Base-by-base conservation (phyloP, 2,329 filamentous ascomycete species). In the Ophiostoma quercus region DNA sequence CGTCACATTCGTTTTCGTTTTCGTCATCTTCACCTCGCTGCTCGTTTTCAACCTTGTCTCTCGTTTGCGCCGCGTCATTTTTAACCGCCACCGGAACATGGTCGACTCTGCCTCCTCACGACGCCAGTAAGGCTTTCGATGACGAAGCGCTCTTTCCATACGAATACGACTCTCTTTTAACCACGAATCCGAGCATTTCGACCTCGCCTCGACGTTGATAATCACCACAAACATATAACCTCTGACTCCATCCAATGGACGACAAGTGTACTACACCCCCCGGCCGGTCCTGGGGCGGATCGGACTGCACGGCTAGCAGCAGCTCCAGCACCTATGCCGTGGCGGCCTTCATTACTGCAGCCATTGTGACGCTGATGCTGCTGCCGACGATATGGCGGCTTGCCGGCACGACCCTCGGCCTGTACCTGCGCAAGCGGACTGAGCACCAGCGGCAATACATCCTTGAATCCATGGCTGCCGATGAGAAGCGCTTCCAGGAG, bases 341-440 rank as follows among this genome's bases (percentile, higher is more conserved):
- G 11, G 65, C 37, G 2, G 66, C 66, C 41, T n/a, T 54, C 16
- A 25, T 69, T 1, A 73, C 70, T 2, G 68, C 69, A 0, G 25
- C 67, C 0, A 57, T 80, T 66, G 67, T 78, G 60, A 70, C 76
- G 22, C 75, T 78, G 3, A 54, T 79, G 57, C 70, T 80, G 8
- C 73, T 81, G 47, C 79, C 79, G 22, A 68, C 78, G 22, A 70
- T 85, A 39, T 78, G 79, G 73, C 77, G 76, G 7, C 74, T 76
- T 2, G 54, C 81, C 1, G 84, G 85, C 22, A 75, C 77, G 7
- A 74, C 79, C 3, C 74, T 88, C 29, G 90, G 89, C 72, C 90
- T 83, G 81, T 84, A 86, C 73, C 79, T 92, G 70, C 82, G 82
- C 69, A 87, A 84, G 76, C 88, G 87, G 77, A 90, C 89, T 0